phyloP scores from a whole-genome alignment of 2,329 filamentous ascomycete genomes.

The Hymenoscyphus albidus region DNA sequence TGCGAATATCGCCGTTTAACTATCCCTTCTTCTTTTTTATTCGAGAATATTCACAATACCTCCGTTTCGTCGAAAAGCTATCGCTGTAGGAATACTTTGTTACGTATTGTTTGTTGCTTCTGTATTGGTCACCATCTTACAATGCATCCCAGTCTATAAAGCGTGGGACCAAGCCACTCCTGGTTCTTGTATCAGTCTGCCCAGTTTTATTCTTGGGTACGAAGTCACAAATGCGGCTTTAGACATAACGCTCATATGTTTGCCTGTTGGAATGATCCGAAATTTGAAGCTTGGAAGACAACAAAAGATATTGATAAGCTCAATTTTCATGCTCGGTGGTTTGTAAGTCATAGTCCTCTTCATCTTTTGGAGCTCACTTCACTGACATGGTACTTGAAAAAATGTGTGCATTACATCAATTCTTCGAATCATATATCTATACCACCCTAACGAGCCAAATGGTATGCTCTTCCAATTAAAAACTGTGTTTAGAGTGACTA shows the following conservation, averaged over 20 bases:
- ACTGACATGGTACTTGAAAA: not conserved
- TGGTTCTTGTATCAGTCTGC: not conserved
- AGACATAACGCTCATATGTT: not conserved
- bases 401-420: not conserved
- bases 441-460: not conserved
- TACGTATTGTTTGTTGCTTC: not conserved
- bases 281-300: not conserved
- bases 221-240: not conserved
- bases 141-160: not conserved
- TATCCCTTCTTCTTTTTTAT: conserved; percentile 1
- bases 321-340: conserved; percentile 1
- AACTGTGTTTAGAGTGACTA: not conserved
- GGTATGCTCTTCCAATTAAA: not conserved
- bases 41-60: not conserved
- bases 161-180: not conserved
- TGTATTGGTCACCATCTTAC: not conserved
- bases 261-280: not conserved
- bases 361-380: not conserved
- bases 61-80: not conserved
- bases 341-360: not conserved
- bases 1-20: not conserved
- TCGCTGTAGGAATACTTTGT: not conserved
- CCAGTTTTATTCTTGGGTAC: not conserved
- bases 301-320: conserved; percentile 1
- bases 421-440: conserved; percentile 1